A percentile compares a stretch with the other conserved stretches of the same genome.
phyloP scores from a whole-genome alignment of 2,329 filamentous ascomycete species.

The Sclerotinia nivalis region DNA sequence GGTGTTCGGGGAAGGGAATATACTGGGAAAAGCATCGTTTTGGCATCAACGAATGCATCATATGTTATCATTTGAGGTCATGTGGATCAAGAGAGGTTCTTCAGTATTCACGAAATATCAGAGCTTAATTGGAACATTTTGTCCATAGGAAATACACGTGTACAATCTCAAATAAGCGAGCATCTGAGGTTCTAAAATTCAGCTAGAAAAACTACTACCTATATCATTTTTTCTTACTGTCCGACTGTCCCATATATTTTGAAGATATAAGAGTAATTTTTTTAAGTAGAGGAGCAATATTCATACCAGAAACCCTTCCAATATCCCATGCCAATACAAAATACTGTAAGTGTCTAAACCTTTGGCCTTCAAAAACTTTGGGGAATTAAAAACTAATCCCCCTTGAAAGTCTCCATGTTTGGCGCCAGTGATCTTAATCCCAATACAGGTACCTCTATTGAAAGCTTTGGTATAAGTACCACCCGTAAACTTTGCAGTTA shows the following conservation, averaged over 20 bases:
- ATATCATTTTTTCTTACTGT: neutral
- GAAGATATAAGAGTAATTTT: neutral
- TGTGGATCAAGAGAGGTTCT: neutral
- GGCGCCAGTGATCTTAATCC: neutral
- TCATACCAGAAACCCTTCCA: neutral
- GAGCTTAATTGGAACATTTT: neutral
- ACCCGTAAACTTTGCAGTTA: neutral
- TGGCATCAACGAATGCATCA: slow-evolving; percentile 9
- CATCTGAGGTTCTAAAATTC: neutral
- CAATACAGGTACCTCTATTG: neutral
- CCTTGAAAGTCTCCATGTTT: neutral
- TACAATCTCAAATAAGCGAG: neutral
- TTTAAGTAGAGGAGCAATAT: neutral
- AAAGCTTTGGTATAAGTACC: neutral
- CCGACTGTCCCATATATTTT: neutral
- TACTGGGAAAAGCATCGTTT: slow-evolving; percentile 9
- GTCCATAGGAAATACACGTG: neutral
- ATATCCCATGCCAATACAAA: neutral
- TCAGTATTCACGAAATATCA: neutral
- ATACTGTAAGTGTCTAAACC: neutral
- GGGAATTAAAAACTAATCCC: neutral
- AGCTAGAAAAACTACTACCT: neutral
- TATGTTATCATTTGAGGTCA: slow-evolving; percentile 3
- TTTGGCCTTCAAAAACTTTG: neutral
- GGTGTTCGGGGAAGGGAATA: neutral